A percentile compares a stretch with the other conserved stretches of the same genome.
Conservation (phyloP, 257 asterid species). For the Salvia splendens region DNA sequence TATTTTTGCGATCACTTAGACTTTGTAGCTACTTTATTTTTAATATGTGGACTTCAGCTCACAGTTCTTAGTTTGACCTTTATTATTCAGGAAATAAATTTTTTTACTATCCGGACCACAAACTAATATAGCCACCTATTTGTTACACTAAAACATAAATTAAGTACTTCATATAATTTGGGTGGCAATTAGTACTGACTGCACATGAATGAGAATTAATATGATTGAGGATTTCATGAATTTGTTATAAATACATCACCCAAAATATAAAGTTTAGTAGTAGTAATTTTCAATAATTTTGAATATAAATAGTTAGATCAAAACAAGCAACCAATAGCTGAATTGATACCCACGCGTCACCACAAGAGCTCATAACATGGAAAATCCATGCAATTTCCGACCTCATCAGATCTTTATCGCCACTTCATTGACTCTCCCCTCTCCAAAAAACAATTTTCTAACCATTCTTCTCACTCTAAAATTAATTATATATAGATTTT, state of each 20-base stretch:
- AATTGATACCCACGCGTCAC: constrained; percentile 37
- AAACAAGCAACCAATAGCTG: constrained; percentile 2
- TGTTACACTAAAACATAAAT: background rate
- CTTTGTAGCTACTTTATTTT: too few relatives aligned
- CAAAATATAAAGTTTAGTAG: background rate
- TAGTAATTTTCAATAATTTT: background rate
- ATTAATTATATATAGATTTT: background rate
- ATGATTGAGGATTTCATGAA: background rate
- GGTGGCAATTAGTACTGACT: background rate
- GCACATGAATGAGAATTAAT: background rate
- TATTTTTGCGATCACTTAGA: too few relatives aligned
- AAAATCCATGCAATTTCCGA: constrained; percentile 33
- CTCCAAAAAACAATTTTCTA: constrained; percentile 5
- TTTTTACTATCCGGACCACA: too few relatives aligned
- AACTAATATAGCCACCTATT: too few relatives aligned
- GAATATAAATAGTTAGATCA: background rate
- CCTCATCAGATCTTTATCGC: constrained; percentile 28
- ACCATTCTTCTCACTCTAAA: constrained; percentile 12
- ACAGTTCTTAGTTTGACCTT: too few relatives aligned
- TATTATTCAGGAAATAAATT: too few relatives aligned
- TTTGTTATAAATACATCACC: background rate
- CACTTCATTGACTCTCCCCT: constrained; percentile 33
- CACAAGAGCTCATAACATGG: constrained; percentile 30
- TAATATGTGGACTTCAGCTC: too few relatives aligned
- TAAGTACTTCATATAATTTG: background rate